A percentile compares a stretch with the other conserved stretches of the same genome.
phyloP scores from a whole-genome alignment of 2,329 filamentous ascomycete genomes.

The Pyrenophora tritici-repentis region DNA sequence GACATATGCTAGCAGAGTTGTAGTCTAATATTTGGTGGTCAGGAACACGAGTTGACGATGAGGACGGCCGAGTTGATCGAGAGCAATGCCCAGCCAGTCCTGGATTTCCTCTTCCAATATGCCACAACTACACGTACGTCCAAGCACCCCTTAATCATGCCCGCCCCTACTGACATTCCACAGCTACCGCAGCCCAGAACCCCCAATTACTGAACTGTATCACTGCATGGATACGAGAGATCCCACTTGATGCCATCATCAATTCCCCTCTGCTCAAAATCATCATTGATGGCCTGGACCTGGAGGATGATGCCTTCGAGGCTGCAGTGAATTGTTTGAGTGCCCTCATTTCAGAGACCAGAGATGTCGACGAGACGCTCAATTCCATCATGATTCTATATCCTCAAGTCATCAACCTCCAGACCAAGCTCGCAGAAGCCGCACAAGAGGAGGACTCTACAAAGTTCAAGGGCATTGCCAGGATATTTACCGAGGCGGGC shows the following conservation, averaged over 20 bases:
- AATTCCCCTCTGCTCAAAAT: constrained; percentile 83
- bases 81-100: constrained; percentile 86
- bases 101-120: constrained; percentile 86
- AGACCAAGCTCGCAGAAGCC: constrained; percentile 74
- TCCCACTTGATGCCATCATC: constrained; percentile 81
- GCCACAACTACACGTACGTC: constrained; percentile 83
- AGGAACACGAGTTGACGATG: constrained; percentile 92
- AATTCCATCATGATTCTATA: constrained; percentile 81
- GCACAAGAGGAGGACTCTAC: constrained; percentile 84
- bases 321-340: constrained; percentile 91
- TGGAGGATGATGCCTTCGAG: constrained; percentile 76
- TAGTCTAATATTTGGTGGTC: constrained; percentile 49
- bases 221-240: constrained; percentile 94
- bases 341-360: constrained; percentile 87
- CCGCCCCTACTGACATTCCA: constrained; percentile 15
- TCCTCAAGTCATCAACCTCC: constrained; percentile 76
- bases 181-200: constrained; percentile 75
- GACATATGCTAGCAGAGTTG: constrained; percentile 45
- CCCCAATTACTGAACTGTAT: constrained; percentile 93
- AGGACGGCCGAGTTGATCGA: constrained; percentile 88
- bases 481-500: constrained; percentile 89
- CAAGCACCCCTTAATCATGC: background rate
- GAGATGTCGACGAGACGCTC: constrained; percentile 89
- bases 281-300: constrained; percentile 75
- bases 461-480: constrained; percentile 83